phyloP scores from a whole-genome alignment of 352 stramenopile genomes.

The Hyaloperonospora brassicae region DNA sequence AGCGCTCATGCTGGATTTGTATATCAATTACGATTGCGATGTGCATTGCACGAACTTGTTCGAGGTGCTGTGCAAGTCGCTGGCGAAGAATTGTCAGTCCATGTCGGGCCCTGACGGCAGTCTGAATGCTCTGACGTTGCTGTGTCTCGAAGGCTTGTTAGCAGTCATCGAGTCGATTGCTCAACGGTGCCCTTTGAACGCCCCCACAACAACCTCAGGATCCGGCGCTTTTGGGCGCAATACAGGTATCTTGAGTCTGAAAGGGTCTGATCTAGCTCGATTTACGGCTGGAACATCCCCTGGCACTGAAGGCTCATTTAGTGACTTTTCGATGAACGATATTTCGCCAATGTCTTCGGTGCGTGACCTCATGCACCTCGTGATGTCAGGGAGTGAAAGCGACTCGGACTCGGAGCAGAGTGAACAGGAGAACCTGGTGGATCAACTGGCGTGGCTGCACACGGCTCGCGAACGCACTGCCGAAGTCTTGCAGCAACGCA shows the following conservation, averaged over 20 bases:
- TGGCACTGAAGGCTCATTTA: conserved; percentile 17
- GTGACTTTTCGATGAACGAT: conserved; percentile 58
- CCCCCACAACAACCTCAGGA: conserved; percentile 15
- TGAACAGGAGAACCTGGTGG: conserved; percentile 32
- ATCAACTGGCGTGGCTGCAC: conserved; percentile 73
- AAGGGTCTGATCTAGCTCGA: conserved; percentile 59
- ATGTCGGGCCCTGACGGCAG: conserved; percentile 55
- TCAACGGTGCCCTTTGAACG: conserved; percentile 65
- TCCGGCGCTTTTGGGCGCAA: conserved; percentile 25
- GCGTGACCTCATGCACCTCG: conserved; percentile 73
- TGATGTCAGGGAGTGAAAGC: conserved; percentile 73
- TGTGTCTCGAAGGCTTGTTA: conserved; percentile 82
- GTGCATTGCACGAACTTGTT: conserved; percentile 98
- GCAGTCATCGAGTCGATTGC: conserved; percentile 92
- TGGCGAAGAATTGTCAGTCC: conserved; percentile 82
- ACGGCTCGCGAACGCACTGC: conserved; percentile 79
- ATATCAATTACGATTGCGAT: conserved; percentile 99
- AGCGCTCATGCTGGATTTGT: conserved; percentile 96
- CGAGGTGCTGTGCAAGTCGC: conserved; percentile 91
- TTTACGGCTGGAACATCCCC: conserved; percentile 40
- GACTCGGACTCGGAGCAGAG: conserved; percentile 62
- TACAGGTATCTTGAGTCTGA: conserved; percentile 36
- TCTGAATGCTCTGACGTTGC: conserved; percentile 58
- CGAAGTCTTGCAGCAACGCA: conserved; percentile 85
- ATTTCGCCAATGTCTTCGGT: conserved; percentile 81